A percentile compares a stretch with the other conserved stretches of the same genome.
phyloP scores from a whole-genome alignment of 108 stramenopile species.

The Chaetoceros tenuissimus region DNA sequence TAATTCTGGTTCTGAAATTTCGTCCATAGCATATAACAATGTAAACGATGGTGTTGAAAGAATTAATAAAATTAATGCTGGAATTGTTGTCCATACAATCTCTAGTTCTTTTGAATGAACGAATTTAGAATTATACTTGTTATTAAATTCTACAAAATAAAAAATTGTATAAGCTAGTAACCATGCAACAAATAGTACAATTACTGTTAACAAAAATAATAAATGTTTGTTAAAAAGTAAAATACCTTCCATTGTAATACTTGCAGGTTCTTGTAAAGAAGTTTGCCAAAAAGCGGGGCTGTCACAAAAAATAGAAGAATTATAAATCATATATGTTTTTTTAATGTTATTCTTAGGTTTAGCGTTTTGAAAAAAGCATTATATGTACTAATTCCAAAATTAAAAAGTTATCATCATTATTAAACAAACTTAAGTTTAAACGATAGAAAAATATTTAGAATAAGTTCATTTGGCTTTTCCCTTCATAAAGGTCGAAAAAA shows the following conservation, averaged over 20 bases:
- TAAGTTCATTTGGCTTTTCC: not conserved
- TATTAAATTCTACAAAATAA: not conserved
- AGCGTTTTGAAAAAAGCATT: too few species aligned
- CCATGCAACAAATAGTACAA: not conserved
- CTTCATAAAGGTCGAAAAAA: slow-evolving; percentile 1
- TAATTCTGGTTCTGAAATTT: not conserved
- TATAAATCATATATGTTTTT: not conserved
- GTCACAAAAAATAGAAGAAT: not conserved
- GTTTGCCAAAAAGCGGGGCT: not conserved
- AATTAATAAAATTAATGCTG: not conserved
- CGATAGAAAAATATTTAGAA: not conserved
- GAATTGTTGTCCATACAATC: not conserved
- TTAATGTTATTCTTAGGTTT: not conserved
- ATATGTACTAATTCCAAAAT: too few species aligned
- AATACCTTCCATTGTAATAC: slow-evolving; percentile 1
- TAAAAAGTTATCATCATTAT: too few species aligned
- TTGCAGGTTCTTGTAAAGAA: slow-evolving; percentile 1
- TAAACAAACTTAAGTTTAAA: not conserved
- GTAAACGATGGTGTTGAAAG: not conserved
- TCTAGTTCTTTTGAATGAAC: not conserved
- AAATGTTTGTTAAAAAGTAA: slow-evolving; percentile 1
- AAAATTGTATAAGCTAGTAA: not conserved
- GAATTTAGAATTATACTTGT: not conserved
- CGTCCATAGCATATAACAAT: not conserved
- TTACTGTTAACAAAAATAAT: not conserved